These are phyloP conservation scores for Westerdykella aurantiaca DNA, from an alignment of 2,329 filamentous ascomycete genomes.

Conservation along the genomic window DNA sequence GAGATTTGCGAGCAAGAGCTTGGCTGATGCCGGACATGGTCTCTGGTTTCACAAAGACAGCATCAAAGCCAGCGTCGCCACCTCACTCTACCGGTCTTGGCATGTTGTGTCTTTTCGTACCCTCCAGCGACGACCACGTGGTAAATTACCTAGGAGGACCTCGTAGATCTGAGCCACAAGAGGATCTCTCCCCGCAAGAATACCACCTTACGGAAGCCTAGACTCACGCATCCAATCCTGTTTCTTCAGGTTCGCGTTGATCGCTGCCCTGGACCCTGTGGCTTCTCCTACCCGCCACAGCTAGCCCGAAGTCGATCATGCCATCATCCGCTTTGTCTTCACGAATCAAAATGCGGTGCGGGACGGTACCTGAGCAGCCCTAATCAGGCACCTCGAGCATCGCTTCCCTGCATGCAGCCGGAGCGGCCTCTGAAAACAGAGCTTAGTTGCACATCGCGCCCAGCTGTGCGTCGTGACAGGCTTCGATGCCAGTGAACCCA, in stretches of 20 bases:
- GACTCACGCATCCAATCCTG: not conserved
- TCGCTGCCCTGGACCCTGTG: constrained; percentile 11
- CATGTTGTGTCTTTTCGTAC: not conserved
- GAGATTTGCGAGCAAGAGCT: constrained; percentile 3
- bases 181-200: constrained; percentile 3
- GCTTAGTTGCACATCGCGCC: not conserved
- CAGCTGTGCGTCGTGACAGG: constrained; percentile 18
- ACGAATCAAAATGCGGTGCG: constrained; percentile 19
- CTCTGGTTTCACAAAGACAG: no score
- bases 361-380: constrained; percentile 24
- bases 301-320: constrained; percentile 17
- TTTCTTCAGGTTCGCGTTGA: constrained; percentile 5
- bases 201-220: constrained; percentile 2
- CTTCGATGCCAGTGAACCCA: not conserved
- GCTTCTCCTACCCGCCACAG: constrained; percentile 17
- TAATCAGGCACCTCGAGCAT: not conserved
- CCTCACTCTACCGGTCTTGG: not conserved
- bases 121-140: not conserved
- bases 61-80: no score
- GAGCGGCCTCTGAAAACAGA: constrained; percentile 1
- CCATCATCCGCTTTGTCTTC: constrained; percentile 18
- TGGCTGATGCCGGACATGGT: constrained; percentile 11
- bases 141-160: not conserved
- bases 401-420: constrained; percentile 13
- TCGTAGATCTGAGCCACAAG: constrained; percentile 8